Base-by-base conservation (phyloP, 2,329 filamentous ascomycete genomes). In the Ophiocordyceps camponoti-saundersi region DNA sequence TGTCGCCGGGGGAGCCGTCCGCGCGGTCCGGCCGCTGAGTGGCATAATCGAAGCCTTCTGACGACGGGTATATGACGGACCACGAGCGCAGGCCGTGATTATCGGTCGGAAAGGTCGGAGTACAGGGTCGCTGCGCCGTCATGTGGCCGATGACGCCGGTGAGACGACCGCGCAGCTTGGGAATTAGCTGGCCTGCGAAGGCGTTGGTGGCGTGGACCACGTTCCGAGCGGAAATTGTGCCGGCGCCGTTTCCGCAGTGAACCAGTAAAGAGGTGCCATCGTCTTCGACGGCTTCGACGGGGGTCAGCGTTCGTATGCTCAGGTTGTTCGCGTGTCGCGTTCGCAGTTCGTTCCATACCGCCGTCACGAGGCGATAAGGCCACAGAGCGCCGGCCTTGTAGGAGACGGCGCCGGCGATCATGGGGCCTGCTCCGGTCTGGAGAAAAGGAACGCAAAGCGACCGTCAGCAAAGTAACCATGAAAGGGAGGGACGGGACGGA, bases 181-280 rank as follows among this genome's bases (percentile, higher is more conserved):
- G 72, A 3, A 79, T 53, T 1, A 79, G 65, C 45, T 75, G 67
- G 0, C 67, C 57, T 0, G 70, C 64, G 51, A 71, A 71, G 6
- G 63, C 73, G 50, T 80, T 79, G 1, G 74, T 80, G 8, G 72
- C 72, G 51, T 80, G 72, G 2, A 80, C 63, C 1, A 81, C 61
- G 46, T 79, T 68, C 1, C 61, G 60, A 8, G 72, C 63, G 3
- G 54, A 56, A 32, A 79, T 61, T 0, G 41, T 51, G 2, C 73
- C 73, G 7, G 68, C 60, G 0, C 52, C 46, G 1, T 75, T 39
- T 6, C 15, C 18, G n/a, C 36, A 40, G 36, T 18, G 36, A 18
- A 40, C 36, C n/a, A 40, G 36, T 7, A 40, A 18, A n/a, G 36
- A 40, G 36, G 4, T 3, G n/a, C n/a, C 36, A 20, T 40, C 78